Evolutionary conservation across 768 basidiomycete species (phyloP).

Genomic region (Tricholoma hemisulphureum): DNA sequence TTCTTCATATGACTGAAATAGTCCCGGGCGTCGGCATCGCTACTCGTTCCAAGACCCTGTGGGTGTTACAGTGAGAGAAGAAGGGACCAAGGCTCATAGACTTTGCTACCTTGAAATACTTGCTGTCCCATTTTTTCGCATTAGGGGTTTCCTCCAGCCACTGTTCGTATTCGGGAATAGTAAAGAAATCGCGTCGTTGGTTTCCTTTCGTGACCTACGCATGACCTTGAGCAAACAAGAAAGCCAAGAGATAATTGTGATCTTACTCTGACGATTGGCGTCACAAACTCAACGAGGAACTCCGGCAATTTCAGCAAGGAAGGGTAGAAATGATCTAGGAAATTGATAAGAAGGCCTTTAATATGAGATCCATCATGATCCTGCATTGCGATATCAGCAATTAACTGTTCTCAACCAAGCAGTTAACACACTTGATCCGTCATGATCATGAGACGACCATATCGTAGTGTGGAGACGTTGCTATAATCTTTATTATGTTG

Average conservation of each 20-base stretch:
- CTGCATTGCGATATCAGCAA: slow-evolving; percentile 36
- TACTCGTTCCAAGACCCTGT: slow-evolving; percentile 95
- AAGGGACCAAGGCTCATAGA: background rate
- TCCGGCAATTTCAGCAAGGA: slow-evolving; percentile 86
- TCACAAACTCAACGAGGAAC: slow-evolving; percentile 97
- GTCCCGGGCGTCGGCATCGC: slow-evolving; percentile 82
- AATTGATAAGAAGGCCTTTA: slow-evolving; percentile 98
- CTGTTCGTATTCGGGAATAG: slow-evolving; percentile 92
- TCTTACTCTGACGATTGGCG: slow-evolving; percentile 91
- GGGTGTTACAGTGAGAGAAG: slow-evolving; percentile 7
- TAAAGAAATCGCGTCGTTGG: slow-evolving; percentile 86
- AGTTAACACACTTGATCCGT: slow-evolving; percentile 82
- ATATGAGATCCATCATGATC: slow-evolving; percentile 99
- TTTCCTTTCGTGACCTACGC: slow-evolving; percentile 74
- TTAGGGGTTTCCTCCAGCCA: slow-evolving; percentile 82
- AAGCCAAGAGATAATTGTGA: background rate
- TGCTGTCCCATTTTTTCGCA: slow-evolving; percentile 80
- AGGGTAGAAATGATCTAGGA: slow-evolving; percentile 94
- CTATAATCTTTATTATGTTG: slow-evolving; percentile 92
- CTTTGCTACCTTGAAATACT: slow-evolving; percentile 89
- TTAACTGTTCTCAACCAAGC: background rate
- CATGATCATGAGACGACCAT: slow-evolving; percentile 98
- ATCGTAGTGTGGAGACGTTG: slow-evolving; percentile 67
- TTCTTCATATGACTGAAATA: slow-evolving; percentile 92
- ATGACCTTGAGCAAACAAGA: background rate